A percentile compares a stretch with the other conserved stretches of the same genome.
Evolutionary conservation across 202 grass and related monocot genomes (phyloP).

Genomic region (Saccharum hybrid): DNA sequence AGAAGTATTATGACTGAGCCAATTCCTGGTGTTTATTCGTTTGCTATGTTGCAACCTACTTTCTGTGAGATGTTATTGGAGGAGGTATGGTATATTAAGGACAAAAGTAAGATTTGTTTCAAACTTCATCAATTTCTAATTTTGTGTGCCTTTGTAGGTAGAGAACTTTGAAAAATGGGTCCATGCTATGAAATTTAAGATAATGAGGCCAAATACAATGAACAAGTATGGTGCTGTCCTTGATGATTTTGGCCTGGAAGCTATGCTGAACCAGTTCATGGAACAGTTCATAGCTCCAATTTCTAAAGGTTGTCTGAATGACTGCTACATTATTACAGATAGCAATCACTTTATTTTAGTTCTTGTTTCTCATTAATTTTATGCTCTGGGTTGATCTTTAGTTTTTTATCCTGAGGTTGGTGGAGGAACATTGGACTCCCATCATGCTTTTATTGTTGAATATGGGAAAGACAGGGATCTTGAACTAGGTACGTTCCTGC

Average conservation of each 20-base stretch:
- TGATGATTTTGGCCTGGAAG: constrained; percentile 96
- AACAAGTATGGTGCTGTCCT: constrained; percentile 97
- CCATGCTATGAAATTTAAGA: constrained; percentile 82
- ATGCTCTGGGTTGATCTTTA: constrained; percentile 53
- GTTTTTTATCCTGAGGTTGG: constrained; percentile 90
- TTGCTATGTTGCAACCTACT: constrained; percentile 84
- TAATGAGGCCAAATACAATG: constrained; percentile 99
- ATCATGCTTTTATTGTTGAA: constrained; percentile 98
- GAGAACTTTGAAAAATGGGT: constrained; percentile 97
- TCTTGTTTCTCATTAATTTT: constrained; percentile 38
- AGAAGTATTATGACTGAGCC: constrained; percentile 81
- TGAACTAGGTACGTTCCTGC: constrained; percentile 71
- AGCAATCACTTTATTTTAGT: constrained; percentile 1
- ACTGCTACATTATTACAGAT: constrained; percentile 25
- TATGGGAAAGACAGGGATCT: constrained; percentile 95
- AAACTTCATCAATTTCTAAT: constrained; percentile 19
- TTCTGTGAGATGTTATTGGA: constrained; percentile 92
- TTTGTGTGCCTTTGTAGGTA: constrained; percentile 60
- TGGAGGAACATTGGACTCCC: constrained; percentile 80
- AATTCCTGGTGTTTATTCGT: constrained; percentile 90
- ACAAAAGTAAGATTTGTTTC: constrained; percentile 25
- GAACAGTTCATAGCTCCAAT: constrained; percentile 87
- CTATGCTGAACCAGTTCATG: constrained; percentile 91
- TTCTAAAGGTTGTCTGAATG: constrained; percentile 66
- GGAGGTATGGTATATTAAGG: constrained; percentile 64